These are phyloP conservation scores for Euphrasia confusa DNA, from an alignment of 257 asterid genomes.

Conservation along the genomic window DNA sequence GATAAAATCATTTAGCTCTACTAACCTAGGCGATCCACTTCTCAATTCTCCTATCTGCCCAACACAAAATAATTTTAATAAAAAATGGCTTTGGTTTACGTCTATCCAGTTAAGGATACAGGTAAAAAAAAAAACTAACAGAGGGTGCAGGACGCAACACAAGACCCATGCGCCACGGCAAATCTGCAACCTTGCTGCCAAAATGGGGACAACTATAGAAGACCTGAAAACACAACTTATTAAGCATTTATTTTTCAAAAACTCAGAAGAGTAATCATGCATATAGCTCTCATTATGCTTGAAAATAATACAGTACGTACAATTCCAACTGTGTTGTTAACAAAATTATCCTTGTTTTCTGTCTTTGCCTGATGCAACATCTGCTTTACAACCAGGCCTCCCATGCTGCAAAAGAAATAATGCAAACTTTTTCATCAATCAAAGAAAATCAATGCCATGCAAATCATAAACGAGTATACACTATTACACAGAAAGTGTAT, in stretches of 20 bases:
- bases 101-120: constrained; percentile 6
- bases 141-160: constrained; percentile 99
- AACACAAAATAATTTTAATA: constrained; percentile 21
- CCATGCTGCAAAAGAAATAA: constrained; percentile 67
- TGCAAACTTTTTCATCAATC: constrained; percentile 13
- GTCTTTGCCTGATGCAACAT: constrained; percentile 83
- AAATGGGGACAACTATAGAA: constrained; percentile 98
- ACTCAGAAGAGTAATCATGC: constrained; percentile 14
- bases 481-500: too few species aligned
- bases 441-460: constrained; percentile 19
- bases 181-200: constrained; percentile 98
- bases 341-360: constrained; percentile 71
- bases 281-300: constrained; percentile 2
- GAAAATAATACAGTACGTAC: constrained; percentile 52
- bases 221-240: constrained; percentile 45
- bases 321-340: constrained; percentile 79
- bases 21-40: constrained; percentile 95
- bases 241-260: constrained; percentile 11
- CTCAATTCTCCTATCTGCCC: constrained; percentile 89
- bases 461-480: not conserved
- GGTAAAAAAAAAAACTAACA: constrained; percentile 46
- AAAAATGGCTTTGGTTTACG: constrained; percentile 10
- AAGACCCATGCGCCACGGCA: constrained; percentile 99
- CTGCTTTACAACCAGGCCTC: constrained; percentile 98
- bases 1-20: constrained; percentile 83